phyloP scores from a whole-genome alignment of 805 yeast species.

The Saccharomycopsis sp. region DNA sequence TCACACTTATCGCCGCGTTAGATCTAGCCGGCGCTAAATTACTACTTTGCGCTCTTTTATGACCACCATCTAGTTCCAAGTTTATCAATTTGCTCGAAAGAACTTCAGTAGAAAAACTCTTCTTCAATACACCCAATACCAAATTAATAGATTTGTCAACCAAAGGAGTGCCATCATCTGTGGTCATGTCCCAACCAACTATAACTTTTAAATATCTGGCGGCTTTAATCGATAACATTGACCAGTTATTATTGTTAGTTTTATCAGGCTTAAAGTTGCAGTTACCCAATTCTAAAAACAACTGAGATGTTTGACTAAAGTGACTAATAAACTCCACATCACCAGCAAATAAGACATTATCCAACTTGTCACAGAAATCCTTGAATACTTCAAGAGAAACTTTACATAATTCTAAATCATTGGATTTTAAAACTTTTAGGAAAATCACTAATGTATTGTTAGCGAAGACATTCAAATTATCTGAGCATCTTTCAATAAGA shows the following conservation, averaged over 20 bases:
- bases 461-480: constrained; percentile 80
- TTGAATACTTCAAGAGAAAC: constrained; percentile 41
- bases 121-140: constrained; percentile 5
- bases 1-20: background rate
- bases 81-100: constrained; percentile 5
- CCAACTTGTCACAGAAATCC: constrained; percentile 45
- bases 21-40: constrained; percentile 1
- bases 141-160: constrained; percentile 9
- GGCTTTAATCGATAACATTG: constrained; percentile 22
- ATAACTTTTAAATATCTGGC: constrained; percentile 26
- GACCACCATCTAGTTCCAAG: constrained; percentile 1
- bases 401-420: constrained; percentile 58
- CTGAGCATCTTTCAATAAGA: constrained; percentile 68
- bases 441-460: constrained; percentile 58
- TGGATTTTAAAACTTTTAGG: constrained; percentile 40
- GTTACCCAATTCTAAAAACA: constrained; percentile 26
- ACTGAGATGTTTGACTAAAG: constrained; percentile 35
- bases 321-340: constrained; percentile 48
- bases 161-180: constrained; percentile 1
- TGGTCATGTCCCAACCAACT: constrained; percentile 8
- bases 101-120: constrained; percentile 7
- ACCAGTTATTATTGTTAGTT: constrained; percentile 15
- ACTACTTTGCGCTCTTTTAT: background rate
- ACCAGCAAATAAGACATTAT: constrained; percentile 58
- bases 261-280: constrained; percentile 12